These are phyloP conservation scores for Tricholoma hemisulphureum DNA, from an alignment of 768 basidiomycete genomes.

Conservation along the genomic window DNA sequence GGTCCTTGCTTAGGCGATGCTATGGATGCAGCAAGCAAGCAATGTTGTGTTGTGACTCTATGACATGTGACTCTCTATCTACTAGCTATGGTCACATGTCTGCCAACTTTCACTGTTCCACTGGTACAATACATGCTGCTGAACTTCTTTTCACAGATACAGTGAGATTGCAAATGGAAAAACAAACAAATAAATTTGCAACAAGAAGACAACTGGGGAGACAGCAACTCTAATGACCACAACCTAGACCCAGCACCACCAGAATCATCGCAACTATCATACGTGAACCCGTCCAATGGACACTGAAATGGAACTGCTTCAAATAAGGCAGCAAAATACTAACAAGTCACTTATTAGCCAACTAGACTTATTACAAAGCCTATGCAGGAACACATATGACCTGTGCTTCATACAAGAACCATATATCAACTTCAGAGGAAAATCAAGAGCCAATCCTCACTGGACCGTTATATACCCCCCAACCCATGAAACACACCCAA, in stretches of 20 bases:
- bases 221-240: background rate
- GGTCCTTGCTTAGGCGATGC: too few species aligned
- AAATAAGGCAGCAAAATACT: too few species aligned
- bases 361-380: background rate
- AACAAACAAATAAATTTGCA: background rate
- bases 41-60: too few species aligned
- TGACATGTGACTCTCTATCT: too few species aligned
- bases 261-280: too few species aligned
- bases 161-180: background rate
- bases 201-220: background rate
- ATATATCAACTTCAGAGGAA: background rate
- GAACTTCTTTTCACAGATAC: background rate
- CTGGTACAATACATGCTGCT: background rate
- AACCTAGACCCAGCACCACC: background rate
- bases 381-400: background rate
- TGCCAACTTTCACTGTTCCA: too few species aligned
- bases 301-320: background rate
- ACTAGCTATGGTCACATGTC: too few species aligned
- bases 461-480: slow-evolving; percentile 5
- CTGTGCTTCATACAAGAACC: background rate
- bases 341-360: too few species aligned
- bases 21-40: too few species aligned
- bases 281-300: background rate
- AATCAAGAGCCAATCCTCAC: background rate
- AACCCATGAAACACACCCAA: background rate